phyloP scores from a whole-genome alignment of 2,329 filamentous ascomycete genomes.

The Cryphonectria radicalis region DNA sequence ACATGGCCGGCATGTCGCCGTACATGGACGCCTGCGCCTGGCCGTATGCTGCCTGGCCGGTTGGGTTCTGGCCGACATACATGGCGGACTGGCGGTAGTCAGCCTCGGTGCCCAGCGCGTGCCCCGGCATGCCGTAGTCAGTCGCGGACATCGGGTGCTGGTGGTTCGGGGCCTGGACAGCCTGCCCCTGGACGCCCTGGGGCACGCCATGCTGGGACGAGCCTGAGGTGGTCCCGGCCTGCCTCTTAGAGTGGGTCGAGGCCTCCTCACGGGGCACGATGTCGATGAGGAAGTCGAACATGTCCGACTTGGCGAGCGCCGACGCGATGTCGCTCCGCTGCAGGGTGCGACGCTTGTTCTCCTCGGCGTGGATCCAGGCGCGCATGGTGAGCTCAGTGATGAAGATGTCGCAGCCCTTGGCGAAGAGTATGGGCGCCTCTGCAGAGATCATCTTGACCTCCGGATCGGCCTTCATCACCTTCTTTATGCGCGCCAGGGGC shows the following conservation, averaged over 20 bases:
- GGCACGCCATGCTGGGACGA: slow-evolving; percentile 49
- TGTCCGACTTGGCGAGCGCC: slow-evolving; percentile 94
- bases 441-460: slow-evolving; percentile 99
- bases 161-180: slow-evolving; percentile 61
- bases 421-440: slow-evolving; percentile 95
- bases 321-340: slow-evolving; percentile 97
- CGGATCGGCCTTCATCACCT: slow-evolving; percentile 99
- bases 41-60: slow-evolving; percentile 73
- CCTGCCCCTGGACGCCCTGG: slow-evolving; percentile 58
- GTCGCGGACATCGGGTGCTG: slow-evolving; percentile 62
- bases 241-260: slow-evolving; percentile 79
- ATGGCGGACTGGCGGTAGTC: slow-evolving; percentile 84
- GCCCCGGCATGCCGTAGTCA: slow-evolving; percentile 66
- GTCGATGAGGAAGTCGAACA: slow-evolving; percentile 99
- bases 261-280: slow-evolving; percentile 97
- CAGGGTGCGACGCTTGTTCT: slow-evolving; percentile 95
- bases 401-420: slow-evolving; percentile 98
- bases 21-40: slow-evolving; percentile 83
- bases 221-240: slow-evolving; percentile 54
- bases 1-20: slow-evolving; percentile 81
- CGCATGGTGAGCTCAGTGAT: slow-evolving; percentile 99
- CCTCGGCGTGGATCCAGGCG: slow-evolving; percentile 98
- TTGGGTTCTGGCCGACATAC: slow-evolving; percentile 80
- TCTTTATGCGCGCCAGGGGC: slow-evolving; percentile 97
- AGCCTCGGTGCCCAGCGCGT: slow-evolving; percentile 68